Evolutionary conservation across 2,329 filamentous ascomycete genomes (phyloP).

Genomic region (Monilinia fructicola): DNA sequence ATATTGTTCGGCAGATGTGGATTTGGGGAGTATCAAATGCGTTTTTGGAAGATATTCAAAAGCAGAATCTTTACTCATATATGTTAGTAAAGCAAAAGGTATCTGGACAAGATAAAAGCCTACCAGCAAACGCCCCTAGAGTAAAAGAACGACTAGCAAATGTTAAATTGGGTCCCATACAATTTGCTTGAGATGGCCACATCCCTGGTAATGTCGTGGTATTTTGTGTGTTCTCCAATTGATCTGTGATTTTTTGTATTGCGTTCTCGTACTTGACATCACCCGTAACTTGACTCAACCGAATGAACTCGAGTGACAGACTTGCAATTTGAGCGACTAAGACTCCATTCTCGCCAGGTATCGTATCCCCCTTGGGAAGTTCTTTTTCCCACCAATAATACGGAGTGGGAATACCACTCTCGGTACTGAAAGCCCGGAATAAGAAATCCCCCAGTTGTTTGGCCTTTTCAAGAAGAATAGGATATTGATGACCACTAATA

Average conservation of each 20-base stretch:
- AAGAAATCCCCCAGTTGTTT: slow-evolving; percentile 66
- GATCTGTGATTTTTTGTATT: slow-evolving; percentile 54
- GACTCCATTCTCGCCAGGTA: slow-evolving; percentile 41
- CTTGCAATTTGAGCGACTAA: slow-evolving; percentile 58
- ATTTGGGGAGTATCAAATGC: slow-evolving; percentile 33
- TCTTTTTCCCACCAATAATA: slow-evolving; percentile 18
- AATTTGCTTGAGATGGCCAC: slow-evolving; percentile 57
- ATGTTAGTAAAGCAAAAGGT: slow-evolving; percentile 56
- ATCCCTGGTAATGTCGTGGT: slow-evolving; percentile 57
- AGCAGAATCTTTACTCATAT: slow-evolving; percentile 56
- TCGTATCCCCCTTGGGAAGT: not conserved
- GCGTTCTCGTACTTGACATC: slow-evolving; percentile 61
- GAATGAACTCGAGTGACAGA: slow-evolving; percentile 60
- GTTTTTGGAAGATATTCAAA: slow-evolving; percentile 66
- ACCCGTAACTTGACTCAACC: slow-evolving; percentile 59
- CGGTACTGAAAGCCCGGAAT: slow-evolving; percentile 71
- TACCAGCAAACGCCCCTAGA: slow-evolving; percentile 55
- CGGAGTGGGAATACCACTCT: slow-evolving; percentile 73
- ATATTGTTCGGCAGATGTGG: slow-evolving; percentile 37
- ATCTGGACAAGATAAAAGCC: slow-evolving; percentile 52
- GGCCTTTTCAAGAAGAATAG: slow-evolving; percentile 63
- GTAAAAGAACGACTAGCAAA: slow-evolving; percentile 54
- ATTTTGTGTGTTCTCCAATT: slow-evolving; percentile 53
- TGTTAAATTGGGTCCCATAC: slow-evolving; percentile 45
- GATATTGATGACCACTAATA: slow-evolving; percentile 59